phyloP scores from a whole-genome alignment of 2,329 filamentous ascomycete species.

The Geosmithia morbida region DNA sequence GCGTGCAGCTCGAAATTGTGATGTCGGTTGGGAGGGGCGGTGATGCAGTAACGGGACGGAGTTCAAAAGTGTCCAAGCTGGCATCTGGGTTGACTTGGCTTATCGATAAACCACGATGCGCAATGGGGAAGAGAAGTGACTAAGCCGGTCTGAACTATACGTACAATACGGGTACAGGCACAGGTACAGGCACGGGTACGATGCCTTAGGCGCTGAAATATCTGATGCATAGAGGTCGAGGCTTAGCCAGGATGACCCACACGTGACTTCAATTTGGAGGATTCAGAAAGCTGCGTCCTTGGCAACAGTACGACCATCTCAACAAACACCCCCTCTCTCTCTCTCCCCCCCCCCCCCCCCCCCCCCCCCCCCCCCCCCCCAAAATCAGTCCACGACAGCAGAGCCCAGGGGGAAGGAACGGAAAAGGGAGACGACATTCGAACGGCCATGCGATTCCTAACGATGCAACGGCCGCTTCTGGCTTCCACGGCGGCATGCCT shows the following conservation, averaged over 20 bases:
- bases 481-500: conserved; percentile 13
- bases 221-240: no score
- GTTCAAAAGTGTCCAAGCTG: background rate
- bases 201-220: no score
- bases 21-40: background rate
- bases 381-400: background rate
- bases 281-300: no score
- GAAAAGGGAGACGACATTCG: background rate
- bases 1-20: background rate
- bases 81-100: background rate
- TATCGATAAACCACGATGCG: no score
- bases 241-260: no score
- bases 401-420: background rate
- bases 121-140: background rate
- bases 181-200: no score
- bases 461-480: conserved; percentile 29
- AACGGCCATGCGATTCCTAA: conserved; percentile 28
- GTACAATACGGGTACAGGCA: no score
- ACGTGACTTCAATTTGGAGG: no score
- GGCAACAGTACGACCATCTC: no score
- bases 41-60: background rate
- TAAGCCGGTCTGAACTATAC: no score
- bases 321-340: no score
- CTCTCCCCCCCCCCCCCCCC: no score
- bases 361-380: background rate